These are phyloP conservation scores for Russula lepida DNA, from an alignment of 768 basidiomycete species.

Conservation along the genomic window DNA sequence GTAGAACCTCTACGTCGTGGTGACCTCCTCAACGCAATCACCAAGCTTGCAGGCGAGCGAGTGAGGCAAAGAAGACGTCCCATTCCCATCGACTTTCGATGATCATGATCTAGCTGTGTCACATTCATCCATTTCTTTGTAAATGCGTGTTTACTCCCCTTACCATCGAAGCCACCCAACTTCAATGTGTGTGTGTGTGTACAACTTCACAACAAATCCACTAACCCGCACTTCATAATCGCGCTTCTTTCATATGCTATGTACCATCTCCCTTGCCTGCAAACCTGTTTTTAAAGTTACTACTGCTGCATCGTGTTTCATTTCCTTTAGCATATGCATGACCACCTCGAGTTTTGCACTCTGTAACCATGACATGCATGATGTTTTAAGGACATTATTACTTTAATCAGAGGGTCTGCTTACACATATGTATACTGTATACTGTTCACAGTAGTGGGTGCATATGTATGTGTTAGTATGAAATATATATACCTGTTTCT, in stretches of 20 bases:
- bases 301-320: not conserved
- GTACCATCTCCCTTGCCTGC: not conserved
- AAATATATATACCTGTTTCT: too few relatives aligned
- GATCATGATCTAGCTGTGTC: not conserved
- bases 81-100: constrained; percentile 12
- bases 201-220: not conserved
- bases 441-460: too few relatives aligned
- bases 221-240: not conserved
- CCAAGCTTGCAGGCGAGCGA: constrained; percentile 67
- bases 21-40: constrained; percentile 75
- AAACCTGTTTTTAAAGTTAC: not conserved
- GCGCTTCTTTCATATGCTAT: not conserved
- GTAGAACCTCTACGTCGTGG: constrained; percentile 72
- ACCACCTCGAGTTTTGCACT: not conserved
- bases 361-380: not conserved
- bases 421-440: too few relatives aligned
- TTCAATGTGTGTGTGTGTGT: not conserved
- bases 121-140: not conserved
- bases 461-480: too few relatives aligned
- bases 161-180: not conserved
- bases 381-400: too few relatives aligned
- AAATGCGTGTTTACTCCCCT: not conserved
- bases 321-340: not conserved
- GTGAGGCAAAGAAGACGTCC: constrained; percentile 21
- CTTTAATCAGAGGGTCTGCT: too few relatives aligned